Percentiles rank a stretch among this genome's conserved stretches.
These are phyloP conservation scores for Starmerella stigmatis DNA, from an alignment of 805 yeast genomes.

Conservation along the genomic window DNA sequence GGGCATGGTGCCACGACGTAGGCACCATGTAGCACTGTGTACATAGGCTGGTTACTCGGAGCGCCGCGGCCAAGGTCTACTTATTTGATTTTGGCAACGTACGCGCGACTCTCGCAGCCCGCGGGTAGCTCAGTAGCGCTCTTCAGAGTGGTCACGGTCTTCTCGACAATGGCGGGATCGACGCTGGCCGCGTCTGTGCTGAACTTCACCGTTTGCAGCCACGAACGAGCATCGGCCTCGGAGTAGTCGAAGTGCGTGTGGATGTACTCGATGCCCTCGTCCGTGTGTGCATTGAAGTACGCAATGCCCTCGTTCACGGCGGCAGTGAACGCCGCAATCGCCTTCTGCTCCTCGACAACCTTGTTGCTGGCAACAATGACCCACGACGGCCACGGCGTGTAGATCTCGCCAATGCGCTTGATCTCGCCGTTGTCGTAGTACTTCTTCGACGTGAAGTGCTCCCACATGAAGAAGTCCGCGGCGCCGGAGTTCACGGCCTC, in stretches of 20 bases:
- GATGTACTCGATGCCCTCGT: conserved; percentile 59
- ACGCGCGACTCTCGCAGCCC: conserved; percentile 20
- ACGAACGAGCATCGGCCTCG: conserved; percentile 62
- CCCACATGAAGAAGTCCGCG: conserved; percentile 92
- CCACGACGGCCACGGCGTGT: conserved; percentile 98
- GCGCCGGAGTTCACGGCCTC: conserved; percentile 58
- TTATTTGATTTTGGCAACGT: conserved; percentile 6
- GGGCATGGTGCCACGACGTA: no score
- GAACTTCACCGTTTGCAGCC: conserved; percentile 74
- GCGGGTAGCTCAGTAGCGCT: conserved; percentile 49
- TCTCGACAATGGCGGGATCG: conserved; percentile 40
- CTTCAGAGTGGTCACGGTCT: conserved; percentile 48
- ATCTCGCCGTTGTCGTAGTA: conserved; percentile 74
- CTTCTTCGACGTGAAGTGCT: conserved; percentile 75
- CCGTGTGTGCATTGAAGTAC: conserved; percentile 49
- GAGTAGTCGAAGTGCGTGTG: conserved; percentile 62
- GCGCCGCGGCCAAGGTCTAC: background rate
- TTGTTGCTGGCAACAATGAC: conserved; percentile 49
- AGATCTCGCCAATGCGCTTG: conserved; percentile 73
- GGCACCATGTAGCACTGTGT: no score
- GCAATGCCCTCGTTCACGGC: conserved; percentile 58
- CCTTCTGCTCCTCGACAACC: conserved; percentile 29
- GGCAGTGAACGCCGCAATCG: conserved; percentile 35
- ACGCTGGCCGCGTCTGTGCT: conserved; percentile 40
- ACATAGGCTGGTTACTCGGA: no score